Percentiles rank a stretch among this genome's conserved stretches.
Conservation (phyloP, 2,329 filamentous ascomycete genomes). For the Orbilia ellipsospora region DNA sequence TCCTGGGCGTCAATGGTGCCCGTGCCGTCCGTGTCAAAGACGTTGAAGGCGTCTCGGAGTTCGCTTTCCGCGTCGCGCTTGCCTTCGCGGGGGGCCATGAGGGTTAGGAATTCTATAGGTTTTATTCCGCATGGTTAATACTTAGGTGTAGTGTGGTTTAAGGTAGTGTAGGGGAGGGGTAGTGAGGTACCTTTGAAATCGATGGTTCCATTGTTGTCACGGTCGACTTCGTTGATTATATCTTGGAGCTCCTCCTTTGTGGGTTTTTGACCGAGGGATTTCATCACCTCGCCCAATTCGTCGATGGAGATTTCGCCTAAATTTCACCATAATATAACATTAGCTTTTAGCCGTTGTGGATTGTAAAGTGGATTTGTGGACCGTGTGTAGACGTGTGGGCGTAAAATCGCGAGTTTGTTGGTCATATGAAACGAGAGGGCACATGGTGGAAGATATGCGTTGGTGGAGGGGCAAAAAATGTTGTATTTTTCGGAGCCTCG, state of each 20-base stretch:
- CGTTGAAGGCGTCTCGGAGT: conserved; percentile 73
- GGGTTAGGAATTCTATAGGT: conserved; percentile 71
- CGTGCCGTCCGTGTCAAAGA: conserved; percentile 74
- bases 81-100: conserved; percentile 74
- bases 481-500: too few relatives aligned
- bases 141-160: neutral
- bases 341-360: too few relatives aligned
- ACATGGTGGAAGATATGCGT: too few relatives aligned
- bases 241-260: conserved; percentile 73
- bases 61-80: conserved; percentile 73
- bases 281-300: conserved; percentile 73
- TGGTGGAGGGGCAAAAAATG: too few relatives aligned
- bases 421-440: too few relatives aligned
- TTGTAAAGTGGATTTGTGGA: too few relatives aligned
- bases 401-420: too few relatives aligned
- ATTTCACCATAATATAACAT: neutral
- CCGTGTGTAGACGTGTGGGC: too few relatives aligned
- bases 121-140: neutral
- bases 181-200: conserved; percentile 69
- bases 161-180: neutral
- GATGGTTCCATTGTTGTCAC: conserved; percentile 74
- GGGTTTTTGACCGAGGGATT: conserved; percentile 72
- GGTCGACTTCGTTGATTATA: conserved; percentile 75
- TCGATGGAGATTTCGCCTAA: conserved; percentile 73
- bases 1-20: conserved; percentile 74